Evolutionary conservation across 1,284 basidiomycete species (phyloP).

Genomic region (Ceratobasidium sp.): DNA sequence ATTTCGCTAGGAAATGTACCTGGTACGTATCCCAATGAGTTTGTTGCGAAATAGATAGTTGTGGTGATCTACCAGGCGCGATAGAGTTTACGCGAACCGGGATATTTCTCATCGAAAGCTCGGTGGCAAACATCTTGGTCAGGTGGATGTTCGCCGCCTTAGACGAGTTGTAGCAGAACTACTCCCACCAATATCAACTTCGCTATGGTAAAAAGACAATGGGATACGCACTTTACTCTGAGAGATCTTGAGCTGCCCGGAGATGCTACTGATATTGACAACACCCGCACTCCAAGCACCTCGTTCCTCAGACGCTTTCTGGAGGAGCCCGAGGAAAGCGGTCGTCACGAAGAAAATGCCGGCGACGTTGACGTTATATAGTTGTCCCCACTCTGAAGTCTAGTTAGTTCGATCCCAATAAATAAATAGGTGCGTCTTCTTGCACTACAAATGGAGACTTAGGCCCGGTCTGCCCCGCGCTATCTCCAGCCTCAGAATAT

Average conservation of each 20-base stretch:
- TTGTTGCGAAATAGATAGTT: background rate
- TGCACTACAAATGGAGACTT: conserved; percentile 69
- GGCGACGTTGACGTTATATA: conserved; percentile 67
- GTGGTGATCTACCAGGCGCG: conserved; percentile 63
- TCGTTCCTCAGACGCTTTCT: conserved; percentile 57
- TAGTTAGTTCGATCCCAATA: background rate
- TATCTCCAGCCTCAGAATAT: conserved; percentile 54
- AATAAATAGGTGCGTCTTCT: conserved; percentile 60
- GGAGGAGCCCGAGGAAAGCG: conserved; percentile 79
- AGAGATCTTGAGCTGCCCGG: conserved; percentile 72
- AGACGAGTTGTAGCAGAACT: conserved; percentile 83
- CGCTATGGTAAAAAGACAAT: background rate
- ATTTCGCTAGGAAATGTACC: conserved; percentile 68
- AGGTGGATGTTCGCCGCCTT: conserved; percentile 82
- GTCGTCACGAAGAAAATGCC: conserved; percentile 79
- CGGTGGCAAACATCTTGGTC: conserved; percentile 78
- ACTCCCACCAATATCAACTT: background rate
- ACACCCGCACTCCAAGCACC: conserved; percentile 66
- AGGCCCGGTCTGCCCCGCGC: conserved; percentile 80
- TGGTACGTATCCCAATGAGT: background rate
- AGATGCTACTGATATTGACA: conserved; percentile 82
- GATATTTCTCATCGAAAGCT: conserved; percentile 75
- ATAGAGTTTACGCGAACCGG: conserved; percentile 66
- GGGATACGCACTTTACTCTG: conserved; percentile 74
- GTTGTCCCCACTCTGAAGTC: conserved; percentile 28